Base-by-base conservation (phyloP, 169 alveolate genomes). In the Miamiensis avidus region DNA sequence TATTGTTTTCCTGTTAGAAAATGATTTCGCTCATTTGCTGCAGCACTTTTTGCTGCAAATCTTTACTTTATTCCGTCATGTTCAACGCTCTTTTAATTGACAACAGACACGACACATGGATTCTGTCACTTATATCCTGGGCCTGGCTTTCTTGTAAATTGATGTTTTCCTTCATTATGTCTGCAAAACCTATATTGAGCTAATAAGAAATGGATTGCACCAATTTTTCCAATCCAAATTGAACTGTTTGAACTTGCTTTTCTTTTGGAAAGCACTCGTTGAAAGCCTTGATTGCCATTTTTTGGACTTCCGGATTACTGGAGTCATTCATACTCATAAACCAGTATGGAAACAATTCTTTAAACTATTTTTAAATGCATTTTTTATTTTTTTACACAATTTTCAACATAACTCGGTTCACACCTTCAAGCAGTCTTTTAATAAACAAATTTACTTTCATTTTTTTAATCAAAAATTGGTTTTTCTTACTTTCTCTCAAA, bases 381-480 rank as follows among this genome's bases (percentile, higher is more conserved):
- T 79, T 79, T 25, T 72, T 65, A 30, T 79, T 79, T 31, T 79
- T 79, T n/a, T 65, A 29, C 34, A 79, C 64, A n/a, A 79, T 49
- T 28, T 49, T 79, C 28, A 79, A 34, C 29, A 79, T 49, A 29
- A 79, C 49, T 34, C 65, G n/a, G 29, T 79, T 79, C 26, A 34
- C 31, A 49, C 64, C 84, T 79, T 79, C 84, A 65, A 79, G 65
- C 28, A 79, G 30, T 49, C 65, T 79, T 79, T 34, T 49, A 29
- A 11, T 49, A n/a, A n/a, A n/a, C n/a, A n/a, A n/a, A n/a, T n/a
- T n/a, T n/a, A n/a, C n/a, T n/a, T n/a, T n/a, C n/a, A n/a, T n/a
- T n/a, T n/a, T n/a, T n/a, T n/a, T n/a, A n/a, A n/a, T n/a, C n/a
- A n/a, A n/a, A n/a, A n/a, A n/a, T n/a, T n/a, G n/a, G n/a, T n/a